phyloP scores from a whole-genome alignment of 225 moss, liverwort and hornwort species.

The Climacium dendroides region DNA sequence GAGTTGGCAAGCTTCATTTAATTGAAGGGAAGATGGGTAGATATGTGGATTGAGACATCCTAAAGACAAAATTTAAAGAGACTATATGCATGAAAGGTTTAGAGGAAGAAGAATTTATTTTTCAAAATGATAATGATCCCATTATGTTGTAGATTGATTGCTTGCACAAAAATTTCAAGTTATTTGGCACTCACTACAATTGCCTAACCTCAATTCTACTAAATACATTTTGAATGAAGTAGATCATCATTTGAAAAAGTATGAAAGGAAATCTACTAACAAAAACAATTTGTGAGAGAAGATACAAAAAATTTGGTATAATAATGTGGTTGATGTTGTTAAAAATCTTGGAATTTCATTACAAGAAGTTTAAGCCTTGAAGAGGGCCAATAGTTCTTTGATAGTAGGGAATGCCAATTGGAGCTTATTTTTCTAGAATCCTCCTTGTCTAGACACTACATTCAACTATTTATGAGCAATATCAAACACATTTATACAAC shows the following conservation, averaged over 20 bases:
- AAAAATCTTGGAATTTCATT: too few relatives aligned
- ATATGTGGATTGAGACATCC: neutral
- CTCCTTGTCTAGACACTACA: too few relatives aligned
- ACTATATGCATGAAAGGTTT: neutral
- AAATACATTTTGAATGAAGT: neutral
- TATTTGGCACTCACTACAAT: neutral
- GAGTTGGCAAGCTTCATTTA: neutral
- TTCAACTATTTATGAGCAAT: too few relatives aligned
- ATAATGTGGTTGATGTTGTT: neutral
- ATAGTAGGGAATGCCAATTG: too few relatives aligned
- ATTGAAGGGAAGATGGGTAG: neutral
- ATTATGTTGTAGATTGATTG: neutral
- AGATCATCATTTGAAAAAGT: accelerated
- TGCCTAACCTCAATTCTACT: neutral
- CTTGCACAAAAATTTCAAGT: neutral
- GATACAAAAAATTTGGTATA: neutral
- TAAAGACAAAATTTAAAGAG: too few relatives aligned
- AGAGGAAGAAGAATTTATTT: neutral
- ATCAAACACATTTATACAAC: too few relatives aligned
- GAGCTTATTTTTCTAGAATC: too few relatives aligned
- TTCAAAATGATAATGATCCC: accelerated
- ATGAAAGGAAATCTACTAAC: accelerated
- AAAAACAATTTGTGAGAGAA: neutral
- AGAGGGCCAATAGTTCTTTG: too few relatives aligned
- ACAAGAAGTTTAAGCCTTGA: too few relatives aligned